phyloP scores from a whole-genome alignment of 1,139 yeast genomes.

The Diutina catenulata region DNA sequence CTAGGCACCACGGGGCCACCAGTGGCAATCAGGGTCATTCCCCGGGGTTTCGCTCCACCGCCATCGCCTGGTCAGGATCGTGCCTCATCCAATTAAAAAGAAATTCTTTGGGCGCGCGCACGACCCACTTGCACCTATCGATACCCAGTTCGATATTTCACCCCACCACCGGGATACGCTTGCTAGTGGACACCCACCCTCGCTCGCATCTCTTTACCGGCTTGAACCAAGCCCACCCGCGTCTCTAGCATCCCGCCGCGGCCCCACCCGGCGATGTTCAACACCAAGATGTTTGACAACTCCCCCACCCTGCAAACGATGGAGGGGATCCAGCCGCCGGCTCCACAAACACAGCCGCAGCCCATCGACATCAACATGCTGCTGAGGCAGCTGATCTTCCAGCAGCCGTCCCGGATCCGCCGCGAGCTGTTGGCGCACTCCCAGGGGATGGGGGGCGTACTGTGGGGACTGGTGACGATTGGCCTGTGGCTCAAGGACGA shows the following conservation, averaged over 20 bases:
- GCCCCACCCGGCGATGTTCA: too few species aligned
- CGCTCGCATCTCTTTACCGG: background rate
- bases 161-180: background rate
- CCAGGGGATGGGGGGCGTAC: slow-evolving; percentile 94
- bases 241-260: background rate
- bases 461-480: slow-evolving; percentile 95
- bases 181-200: background rate
- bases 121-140: background rate
- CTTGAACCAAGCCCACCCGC: background rate
- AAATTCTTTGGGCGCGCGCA: background rate
- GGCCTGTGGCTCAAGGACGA: slow-evolving; percentile 97
- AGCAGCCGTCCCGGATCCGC: slow-evolving; percentile 31
- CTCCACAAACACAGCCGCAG: slow-evolving; percentile 23
- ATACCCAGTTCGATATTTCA: background rate
- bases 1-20: background rate
- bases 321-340: background rate
- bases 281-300: slow-evolving; percentile 3
- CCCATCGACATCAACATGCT: slow-evolving; percentile 39
- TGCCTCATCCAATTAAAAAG: slow-evolving; percentile 2
- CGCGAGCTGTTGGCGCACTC: slow-evolving; percentile 91
- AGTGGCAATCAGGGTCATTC: too few species aligned
- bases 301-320: slow-evolving; percentile 2
- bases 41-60: background rate
- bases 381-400: slow-evolving; percentile 27
- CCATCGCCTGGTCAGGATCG: background rate